phyloP scores from a whole-genome alignment of 805 yeast genomes.

The Starmerella apis region DNA sequence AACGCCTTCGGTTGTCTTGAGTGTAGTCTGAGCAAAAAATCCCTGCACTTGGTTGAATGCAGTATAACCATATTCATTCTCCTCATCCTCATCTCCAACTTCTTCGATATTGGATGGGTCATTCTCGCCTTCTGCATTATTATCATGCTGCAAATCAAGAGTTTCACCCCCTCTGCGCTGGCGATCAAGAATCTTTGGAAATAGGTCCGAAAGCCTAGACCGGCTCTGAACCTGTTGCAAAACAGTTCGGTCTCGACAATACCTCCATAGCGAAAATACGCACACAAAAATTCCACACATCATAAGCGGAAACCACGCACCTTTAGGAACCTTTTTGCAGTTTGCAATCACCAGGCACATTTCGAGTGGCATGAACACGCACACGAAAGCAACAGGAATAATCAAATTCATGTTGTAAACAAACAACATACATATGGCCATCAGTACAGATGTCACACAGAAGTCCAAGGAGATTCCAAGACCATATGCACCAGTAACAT shows the following conservation, averaged over 20 bases:
- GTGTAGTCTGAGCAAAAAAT: neutral
- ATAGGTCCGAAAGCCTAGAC: conserved; percentile 13
- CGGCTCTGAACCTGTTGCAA: conserved; percentile 11
- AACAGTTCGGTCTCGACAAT: conserved; percentile 32
- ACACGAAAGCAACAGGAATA: conserved; percentile 32
- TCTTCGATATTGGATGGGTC: neutral
- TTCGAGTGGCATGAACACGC: conserved; percentile 42
- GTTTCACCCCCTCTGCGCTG: neutral
- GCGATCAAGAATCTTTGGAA: conserved; percentile 1
- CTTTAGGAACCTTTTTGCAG: conserved; percentile 43
- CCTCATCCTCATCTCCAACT: neutral
- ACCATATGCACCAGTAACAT: conserved; percentile 52
- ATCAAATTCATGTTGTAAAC: conserved; percentile 36
- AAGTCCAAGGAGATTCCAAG: conserved; percentile 49
- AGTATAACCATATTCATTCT: neutral
- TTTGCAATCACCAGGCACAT: conserved; percentile 40
- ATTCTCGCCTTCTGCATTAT: neutral
- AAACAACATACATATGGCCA: conserved; percentile 39
- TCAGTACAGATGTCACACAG: conserved; percentile 41
- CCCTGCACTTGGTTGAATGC: neutral
- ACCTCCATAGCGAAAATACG: conserved; percentile 42
- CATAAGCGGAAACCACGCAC: conserved; percentile 53
- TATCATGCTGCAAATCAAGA: neutral
- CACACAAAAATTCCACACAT: conserved; percentile 35
- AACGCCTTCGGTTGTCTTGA: conserved; percentile 29